phyloP scores from a whole-genome alignment of 2,329 filamentous ascomycete genomes.

The Curvularia verruculosa region DNA sequence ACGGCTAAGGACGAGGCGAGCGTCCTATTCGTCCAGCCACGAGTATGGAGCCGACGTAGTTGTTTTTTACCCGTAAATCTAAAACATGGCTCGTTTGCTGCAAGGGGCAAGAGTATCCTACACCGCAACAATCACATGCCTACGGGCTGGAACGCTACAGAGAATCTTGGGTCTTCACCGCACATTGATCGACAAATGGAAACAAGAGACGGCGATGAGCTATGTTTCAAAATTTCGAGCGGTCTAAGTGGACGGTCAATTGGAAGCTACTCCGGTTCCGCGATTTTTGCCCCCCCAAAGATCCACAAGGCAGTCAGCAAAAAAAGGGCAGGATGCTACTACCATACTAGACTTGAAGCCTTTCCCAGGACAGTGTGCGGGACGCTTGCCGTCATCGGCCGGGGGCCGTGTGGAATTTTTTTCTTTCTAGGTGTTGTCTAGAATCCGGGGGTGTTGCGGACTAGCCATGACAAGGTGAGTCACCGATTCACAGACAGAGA shows the following conservation, averaged over 20 bases:
- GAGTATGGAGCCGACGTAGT: slow-evolving; percentile 20
- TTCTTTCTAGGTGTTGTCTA: slow-evolving; percentile 15
- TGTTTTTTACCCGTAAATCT: slow-evolving; percentile 18
- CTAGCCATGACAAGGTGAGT: slow-evolving; percentile 23
- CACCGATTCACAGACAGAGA: slow-evolving; percentile 10
- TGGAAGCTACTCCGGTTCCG: slow-evolving; percentile 34
- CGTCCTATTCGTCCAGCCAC: not conserved
- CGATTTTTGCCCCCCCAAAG: slow-evolving; percentile 22
- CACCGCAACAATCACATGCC: slow-evolving; percentile 16
- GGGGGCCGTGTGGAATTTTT: slow-evolving; percentile 10
- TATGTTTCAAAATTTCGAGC: slow-evolving; percentile 19
- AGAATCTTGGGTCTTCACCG: slow-evolving; percentile 24
- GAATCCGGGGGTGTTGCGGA: slow-evolving; percentile 5
- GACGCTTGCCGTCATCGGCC: slow-evolving; percentile 28
- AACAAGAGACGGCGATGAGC: slow-evolving; percentile 23
- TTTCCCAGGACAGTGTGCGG: slow-evolving; percentile 12
- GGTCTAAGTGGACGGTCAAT: slow-evolving; percentile 31
- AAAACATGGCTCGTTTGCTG: slow-evolving; percentile 26
- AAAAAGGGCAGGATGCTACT: slow-evolving; percentile 16
- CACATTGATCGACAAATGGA: slow-evolving; percentile 27
- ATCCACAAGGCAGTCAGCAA: slow-evolving; percentile 22
- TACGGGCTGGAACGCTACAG: slow-evolving; percentile 22
- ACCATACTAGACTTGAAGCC: slow-evolving; percentile 7
- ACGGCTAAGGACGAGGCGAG: not conserved
- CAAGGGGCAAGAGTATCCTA: slow-evolving; percentile 20